phyloP scores from a whole-genome alignment of 2,329 filamentous ascomycete species.

The Moelleriella libera region DNA sequence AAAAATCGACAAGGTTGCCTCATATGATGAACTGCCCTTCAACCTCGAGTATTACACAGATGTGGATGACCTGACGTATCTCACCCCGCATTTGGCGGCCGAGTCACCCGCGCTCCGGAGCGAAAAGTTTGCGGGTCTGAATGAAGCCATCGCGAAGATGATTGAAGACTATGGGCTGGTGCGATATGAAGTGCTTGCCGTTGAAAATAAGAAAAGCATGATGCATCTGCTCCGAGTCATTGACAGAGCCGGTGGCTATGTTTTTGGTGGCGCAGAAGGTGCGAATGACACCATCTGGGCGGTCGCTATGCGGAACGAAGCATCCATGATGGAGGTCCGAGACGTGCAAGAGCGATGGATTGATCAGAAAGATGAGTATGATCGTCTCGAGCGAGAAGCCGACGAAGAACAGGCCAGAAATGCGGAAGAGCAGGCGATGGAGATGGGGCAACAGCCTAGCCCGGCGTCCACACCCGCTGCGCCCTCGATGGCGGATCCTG shows the following conservation, averaged over 20 bases:
- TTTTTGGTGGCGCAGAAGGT: conserved; percentile 79
- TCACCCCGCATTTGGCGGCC: conserved; percentile 65
- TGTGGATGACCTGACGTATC: conserved; percentile 79
- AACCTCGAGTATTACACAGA: conserved; percentile 97
- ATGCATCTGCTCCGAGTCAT: conserved; percentile 80
- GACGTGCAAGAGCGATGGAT: conserved; percentile 96
- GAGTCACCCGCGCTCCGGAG: conserved; percentile 59
- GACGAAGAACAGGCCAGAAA: conserved; percentile 59
- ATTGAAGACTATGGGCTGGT: conserved; percentile 86
- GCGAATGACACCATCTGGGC: conserved; percentile 97
- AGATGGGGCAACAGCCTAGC: conserved; percentile 16
- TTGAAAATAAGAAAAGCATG: conserved; percentile 96
- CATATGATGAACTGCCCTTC: conserved; percentile 79
- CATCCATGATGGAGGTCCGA: conserved; percentile 61
- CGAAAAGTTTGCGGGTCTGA: conserved; percentile 70
- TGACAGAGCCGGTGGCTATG: conserved; percentile 84
- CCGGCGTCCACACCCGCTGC: conserved; percentile 10
- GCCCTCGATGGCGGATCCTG: conserved; percentile 21
- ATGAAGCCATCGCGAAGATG: conserved; percentile 72
- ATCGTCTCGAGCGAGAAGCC: conserved; percentile 61
- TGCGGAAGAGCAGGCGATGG: conserved; percentile 22
- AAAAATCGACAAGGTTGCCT: conserved; percentile 87
- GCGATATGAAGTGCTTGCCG: conserved; percentile 81
- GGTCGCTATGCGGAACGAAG: conserved; percentile 72
- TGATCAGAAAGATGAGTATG: conserved; percentile 76